Evolutionary conservation across 331 rosid species (phyloP).

Genomic region (Quercus tomentella): DNA sequence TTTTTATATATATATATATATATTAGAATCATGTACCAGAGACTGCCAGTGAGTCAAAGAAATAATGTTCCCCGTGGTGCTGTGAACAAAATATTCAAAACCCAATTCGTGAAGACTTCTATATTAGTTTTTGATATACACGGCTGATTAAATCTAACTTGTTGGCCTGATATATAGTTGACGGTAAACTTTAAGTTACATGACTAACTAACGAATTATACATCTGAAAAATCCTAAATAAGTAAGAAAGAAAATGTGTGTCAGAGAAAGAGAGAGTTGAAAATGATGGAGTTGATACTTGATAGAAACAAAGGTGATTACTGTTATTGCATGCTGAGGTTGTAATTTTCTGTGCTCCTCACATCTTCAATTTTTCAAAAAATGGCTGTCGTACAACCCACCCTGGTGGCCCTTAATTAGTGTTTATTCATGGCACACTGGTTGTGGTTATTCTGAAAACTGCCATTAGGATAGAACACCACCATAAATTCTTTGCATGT

Average conservation of each 20-base stretch:
- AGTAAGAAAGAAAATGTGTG: background rate
- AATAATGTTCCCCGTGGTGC: background rate
- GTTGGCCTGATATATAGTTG: background rate
- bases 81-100: constrained; percentile 4
- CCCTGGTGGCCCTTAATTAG: no score
- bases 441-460: no score
- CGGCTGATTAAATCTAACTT: background rate
- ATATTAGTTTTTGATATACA: background rate
- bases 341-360: no score
- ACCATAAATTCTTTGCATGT: no score
- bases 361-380: no score
- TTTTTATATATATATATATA: no score
- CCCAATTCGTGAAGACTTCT: background rate
- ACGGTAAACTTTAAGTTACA: background rate
- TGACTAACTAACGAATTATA: constrained; percentile 3
- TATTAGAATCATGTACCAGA: background rate
- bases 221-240: background rate
- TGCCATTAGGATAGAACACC: no score
- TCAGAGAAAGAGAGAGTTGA: no score
- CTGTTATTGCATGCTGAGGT: background rate
- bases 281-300: no score
- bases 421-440: no score
- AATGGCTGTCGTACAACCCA: no score
- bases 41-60: background rate
- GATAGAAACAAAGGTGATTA: background rate